Evolutionary conservation across 345 rosid species (phyloP).

Genomic region (Gossypium herbaceum): DNA sequence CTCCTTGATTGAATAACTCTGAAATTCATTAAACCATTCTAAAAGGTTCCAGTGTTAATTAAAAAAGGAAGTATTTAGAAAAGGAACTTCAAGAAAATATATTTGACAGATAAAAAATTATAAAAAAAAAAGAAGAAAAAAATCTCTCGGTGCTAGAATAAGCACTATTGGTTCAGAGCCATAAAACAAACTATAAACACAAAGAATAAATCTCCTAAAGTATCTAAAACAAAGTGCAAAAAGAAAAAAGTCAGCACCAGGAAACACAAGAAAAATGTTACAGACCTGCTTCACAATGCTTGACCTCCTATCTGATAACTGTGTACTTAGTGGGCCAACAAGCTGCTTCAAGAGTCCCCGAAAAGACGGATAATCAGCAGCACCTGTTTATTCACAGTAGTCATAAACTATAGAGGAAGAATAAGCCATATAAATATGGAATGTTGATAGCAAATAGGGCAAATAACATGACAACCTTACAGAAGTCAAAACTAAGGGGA

Average conservation of each 20-base stretch:
- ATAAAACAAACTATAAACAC: not conserved
- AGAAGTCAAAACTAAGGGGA: not conserved
- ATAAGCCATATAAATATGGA: not conserved
- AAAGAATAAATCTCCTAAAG: not conserved
- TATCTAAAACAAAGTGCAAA: not conserved
- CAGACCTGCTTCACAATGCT: conserved; percentile 93
- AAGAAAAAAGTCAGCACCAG: not conserved
- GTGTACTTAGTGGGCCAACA: conserved; percentile 77
- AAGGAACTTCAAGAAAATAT: not conserved
- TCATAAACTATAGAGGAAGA: not conserved
- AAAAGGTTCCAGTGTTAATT: not conserved
- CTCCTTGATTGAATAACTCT: not conserved
- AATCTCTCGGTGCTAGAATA: not conserved
- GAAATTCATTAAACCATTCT: not conserved
- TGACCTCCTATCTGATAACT: conserved; percentile 92
- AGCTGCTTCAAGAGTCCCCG: conserved; percentile 92
- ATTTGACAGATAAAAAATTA: not conserved
- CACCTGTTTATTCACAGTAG: conserved; percentile 47
- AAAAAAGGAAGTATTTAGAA: not conserved
- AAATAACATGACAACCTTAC: not conserved
- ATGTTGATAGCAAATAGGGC: not conserved
- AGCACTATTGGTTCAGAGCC: not conserved
- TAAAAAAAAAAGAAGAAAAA: not conserved
- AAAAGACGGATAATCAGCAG: conserved; percentile 75
- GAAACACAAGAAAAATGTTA: conserved; percentile 8